Conservation (phyloP, 805 yeast genomes). For the Cyberlindnera maclurae region DNA sequence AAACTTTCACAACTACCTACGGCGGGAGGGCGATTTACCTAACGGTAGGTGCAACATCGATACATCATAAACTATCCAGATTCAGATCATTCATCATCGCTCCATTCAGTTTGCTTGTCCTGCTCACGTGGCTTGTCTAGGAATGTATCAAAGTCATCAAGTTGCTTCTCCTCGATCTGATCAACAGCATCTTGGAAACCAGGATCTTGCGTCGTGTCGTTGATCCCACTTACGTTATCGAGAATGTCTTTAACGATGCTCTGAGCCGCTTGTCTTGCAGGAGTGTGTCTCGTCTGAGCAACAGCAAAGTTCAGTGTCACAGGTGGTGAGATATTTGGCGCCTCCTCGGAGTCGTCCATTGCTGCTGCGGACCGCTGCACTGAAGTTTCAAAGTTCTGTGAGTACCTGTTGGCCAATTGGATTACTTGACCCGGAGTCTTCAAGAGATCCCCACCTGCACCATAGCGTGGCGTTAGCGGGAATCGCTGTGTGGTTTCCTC, state of each 20-base stretch:
- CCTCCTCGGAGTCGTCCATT: constrained; percentile 21
- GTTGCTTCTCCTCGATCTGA: constrained; percentile 3
- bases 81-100: constrained; percentile 10
- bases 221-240: constrained; percentile 21
- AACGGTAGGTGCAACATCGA: too few relatives aligned
- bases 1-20: too few relatives aligned
- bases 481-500: constrained; percentile 29
- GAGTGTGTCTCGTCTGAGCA: constrained; percentile 7
- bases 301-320: constrained; percentile 16
- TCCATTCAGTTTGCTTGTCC: constrained; percentile 13
- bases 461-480: constrained; percentile 41
- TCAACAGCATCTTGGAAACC: constrained; percentile 8
- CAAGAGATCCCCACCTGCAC: constrained; percentile 30
- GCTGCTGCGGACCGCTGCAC: background rate
- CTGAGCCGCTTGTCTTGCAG: constrained; percentile 21
- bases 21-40: too few relatives aligned
- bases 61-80: background rate
- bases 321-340: constrained; percentile 20
- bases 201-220: constrained; percentile 14
- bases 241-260: constrained; percentile 20
- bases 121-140: constrained; percentile 13
- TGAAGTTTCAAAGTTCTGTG: constrained; percentile 6
- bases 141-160: constrained; percentile 21
- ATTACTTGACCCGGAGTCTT: constrained; percentile 22
- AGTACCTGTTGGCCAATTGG: constrained; percentile 13